Evolutionary conservation across 2,329 filamentous ascomycete genomes (phyloP), one percentile per base, ranked within the genome.

Genomic region (Myriosclerotinia scirpicola): DNA sequence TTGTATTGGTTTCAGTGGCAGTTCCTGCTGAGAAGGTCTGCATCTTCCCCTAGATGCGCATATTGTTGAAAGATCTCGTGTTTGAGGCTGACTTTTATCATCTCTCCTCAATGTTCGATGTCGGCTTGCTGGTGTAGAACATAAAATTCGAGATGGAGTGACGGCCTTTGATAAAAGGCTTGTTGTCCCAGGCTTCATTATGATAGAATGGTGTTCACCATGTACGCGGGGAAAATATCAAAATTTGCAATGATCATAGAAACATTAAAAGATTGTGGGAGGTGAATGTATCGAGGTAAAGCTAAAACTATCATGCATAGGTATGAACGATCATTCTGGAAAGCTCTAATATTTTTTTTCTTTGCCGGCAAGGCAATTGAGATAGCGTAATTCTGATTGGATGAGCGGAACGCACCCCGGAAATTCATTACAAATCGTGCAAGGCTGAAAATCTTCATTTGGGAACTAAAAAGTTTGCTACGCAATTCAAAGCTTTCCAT

Each of bases 111-210:
- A 60, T 38, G 64, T 59, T 54, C 68, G 66, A 64, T 69, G 71
- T 66, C 70, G 67, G 58, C 73, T 71, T 20, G 69, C 62, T 58
- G 72, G 72, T 34, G 72, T 65, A 42, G 73, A 71, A 67, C 69
- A 74, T 65, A 72, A 26, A 52, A 75, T 69, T 67, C 74, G 70
- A 63, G 68, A 73, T 50, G 72, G 70, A 58, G 71, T 71, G 64
- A 72, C 70, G 60, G 73, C 75, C 71, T 73, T 76, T 42, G 66
- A 72, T 36, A 77, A 69, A 68, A 76, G 71, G 56, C 70, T 67
- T 68, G 75, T 72, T 66, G 74, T 74, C 38, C 73, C 70, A 67
- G 70, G 50, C 67, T 76, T 77, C 75, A 76, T 76, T 54, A 53
- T 74, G 61, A 36, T 68, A 54, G 50, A 54, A 46, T 17, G 42